Conservation (phyloP, 169 alveolate species). For the Eimeria zaria region DNA sequence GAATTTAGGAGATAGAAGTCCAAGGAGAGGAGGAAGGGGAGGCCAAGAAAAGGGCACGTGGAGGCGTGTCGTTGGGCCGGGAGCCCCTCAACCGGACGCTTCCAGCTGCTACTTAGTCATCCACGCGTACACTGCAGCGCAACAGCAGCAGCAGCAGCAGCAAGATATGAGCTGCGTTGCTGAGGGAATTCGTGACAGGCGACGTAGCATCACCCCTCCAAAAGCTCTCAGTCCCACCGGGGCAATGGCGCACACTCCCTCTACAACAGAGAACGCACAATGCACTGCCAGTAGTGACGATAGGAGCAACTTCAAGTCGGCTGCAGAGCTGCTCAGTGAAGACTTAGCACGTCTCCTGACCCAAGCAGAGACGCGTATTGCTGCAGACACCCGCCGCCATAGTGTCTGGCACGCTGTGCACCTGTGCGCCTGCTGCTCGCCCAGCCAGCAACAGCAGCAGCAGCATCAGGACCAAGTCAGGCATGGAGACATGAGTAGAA, state of each 20-base stretch:
- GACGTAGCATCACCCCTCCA: slow-evolving; percentile 67
- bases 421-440: slow-evolving; percentile 44
- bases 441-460: slow-evolving; percentile 7
- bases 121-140: slow-evolving; percentile 65
- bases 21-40: background rate
- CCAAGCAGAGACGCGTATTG: slow-evolving; percentile 44
- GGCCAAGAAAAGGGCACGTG: background rate
- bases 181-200: slow-evolving; percentile 38
- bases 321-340: slow-evolving; percentile 56
- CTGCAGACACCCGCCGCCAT: slow-evolving; percentile 55
- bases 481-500: background rate
- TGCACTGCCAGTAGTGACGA: background rate
- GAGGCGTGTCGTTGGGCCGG: slow-evolving; percentile 18
- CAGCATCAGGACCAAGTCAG: slow-evolving; percentile 39
- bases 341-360: slow-evolving; percentile 44
- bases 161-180: background rate
- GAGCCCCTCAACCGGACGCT: slow-evolving; percentile 53
- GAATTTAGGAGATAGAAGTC: background rate
- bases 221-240: background rate
- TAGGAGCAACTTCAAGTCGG: background rate
- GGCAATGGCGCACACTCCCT: background rate
- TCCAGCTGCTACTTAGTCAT: slow-evolving; percentile 62
- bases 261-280: background rate
- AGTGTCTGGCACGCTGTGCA: slow-evolving; percentile 78
- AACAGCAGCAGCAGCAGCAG: slow-evolving; percentile 39